Conservation (phyloP, 176 grass and related monocot species). For the Avena sativa region DNA sequence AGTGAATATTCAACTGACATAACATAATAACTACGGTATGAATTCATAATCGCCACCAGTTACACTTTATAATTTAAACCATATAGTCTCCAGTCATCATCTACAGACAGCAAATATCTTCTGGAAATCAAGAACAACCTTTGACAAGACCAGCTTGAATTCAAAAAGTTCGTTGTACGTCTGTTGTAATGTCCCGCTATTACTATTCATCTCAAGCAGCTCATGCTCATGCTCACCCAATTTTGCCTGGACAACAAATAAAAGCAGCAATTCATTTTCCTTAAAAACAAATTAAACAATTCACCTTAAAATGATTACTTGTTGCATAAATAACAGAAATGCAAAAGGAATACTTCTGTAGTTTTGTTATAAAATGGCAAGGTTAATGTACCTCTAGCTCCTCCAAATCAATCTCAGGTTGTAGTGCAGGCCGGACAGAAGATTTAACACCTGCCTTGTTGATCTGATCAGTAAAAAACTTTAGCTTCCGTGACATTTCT, state of each 20-base stretch:
- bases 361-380: conserved; percentile 27
- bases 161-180: conserved; percentile 98
- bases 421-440: conserved; percentile 67
- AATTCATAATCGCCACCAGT: conserved; percentile 2
- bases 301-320: conserved; percentile 13
- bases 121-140: conserved; percentile 69
- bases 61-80: conserved; percentile 27
- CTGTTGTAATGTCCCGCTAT: conserved; percentile 81
- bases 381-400: conserved; percentile 79
- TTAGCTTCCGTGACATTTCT: conserved; percentile 95
- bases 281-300: conserved; percentile 26
- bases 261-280: conserved; percentile 12
- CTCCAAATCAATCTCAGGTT: conserved; percentile 93
- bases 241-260: conserved; percentile 59
- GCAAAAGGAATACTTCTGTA: neutral
- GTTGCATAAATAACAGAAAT: conserved; percentile 33
- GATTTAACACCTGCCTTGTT: conserved; percentile 72
- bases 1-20: conserved; percentile 1
- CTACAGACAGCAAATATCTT: conserved; percentile 16
- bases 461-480: conserved; percentile 92
- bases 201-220: conserved; percentile 94
- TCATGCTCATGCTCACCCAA: conserved; percentile 92
- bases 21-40: conserved; percentile 33
- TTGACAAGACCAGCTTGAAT: conserved; percentile 97
- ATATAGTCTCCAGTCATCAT: conserved; percentile 13